Percentiles rank a stretch among this genome's conserved stretches.
Evolutionary conservation across 2,329 filamentous ascomycete species (phyloP).

Genomic region (Trichoderma breve): DNA sequence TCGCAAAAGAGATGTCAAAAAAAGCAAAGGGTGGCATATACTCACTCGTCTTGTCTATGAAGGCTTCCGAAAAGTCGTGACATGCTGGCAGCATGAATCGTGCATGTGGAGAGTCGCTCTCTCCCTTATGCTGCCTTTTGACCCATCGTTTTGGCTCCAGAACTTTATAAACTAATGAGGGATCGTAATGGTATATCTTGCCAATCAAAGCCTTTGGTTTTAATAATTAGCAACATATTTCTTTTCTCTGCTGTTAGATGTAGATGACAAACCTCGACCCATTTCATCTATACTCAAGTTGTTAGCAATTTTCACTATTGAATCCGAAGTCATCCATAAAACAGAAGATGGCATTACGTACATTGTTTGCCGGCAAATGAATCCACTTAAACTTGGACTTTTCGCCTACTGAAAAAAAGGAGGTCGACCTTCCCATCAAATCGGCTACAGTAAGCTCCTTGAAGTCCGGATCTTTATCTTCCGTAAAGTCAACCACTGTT

Average conservation of each 20-base stretch:
- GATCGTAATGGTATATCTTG: background rate
- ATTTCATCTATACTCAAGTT: background rate
- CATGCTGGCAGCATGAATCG: conserved; percentile 1
- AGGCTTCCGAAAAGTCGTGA: background rate
- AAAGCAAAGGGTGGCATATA: no score
- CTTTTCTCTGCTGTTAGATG: no score
- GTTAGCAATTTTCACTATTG: background rate
- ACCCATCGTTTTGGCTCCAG: background rate
- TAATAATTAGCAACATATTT: no score
- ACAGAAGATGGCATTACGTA: background rate
- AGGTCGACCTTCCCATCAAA: rapidly evolving
- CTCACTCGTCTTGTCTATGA: background rate
- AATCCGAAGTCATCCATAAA: no score
- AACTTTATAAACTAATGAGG: background rate
- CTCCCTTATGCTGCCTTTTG: background rate
- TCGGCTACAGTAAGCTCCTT: background rate
- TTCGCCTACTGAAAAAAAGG: background rate
- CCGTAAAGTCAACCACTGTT: background rate
- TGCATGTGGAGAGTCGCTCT: background rate
- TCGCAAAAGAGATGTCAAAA: no score
- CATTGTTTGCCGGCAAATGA: background rate
- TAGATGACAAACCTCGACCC: background rate
- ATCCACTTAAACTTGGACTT: background rate
- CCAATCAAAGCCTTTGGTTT: no score
- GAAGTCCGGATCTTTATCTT: background rate